Percentiles rank a stretch among this genome's conserved stretches.
These are phyloP conservation scores for Penicillium crustosum DNA, from an alignment of 2,329 filamentous ascomycete genomes.

Conservation along the genomic window DNA sequence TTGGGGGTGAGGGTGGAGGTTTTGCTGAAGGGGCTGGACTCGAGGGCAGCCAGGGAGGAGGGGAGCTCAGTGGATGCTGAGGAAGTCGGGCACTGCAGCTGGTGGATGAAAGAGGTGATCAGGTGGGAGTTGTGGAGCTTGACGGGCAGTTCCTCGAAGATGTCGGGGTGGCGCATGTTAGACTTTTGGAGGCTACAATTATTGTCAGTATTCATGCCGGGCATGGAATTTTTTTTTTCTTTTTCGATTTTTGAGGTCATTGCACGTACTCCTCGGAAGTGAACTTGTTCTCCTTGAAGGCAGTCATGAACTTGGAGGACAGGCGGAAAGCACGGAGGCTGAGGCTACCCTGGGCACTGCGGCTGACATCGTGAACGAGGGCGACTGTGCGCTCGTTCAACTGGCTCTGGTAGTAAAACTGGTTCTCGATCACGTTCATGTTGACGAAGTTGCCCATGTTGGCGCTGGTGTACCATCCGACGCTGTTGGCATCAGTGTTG, in stretches of 20 bases:
- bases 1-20: constrained; percentile 75
- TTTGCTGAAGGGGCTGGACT: constrained; percentile 60
- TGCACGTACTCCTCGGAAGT: constrained; percentile 80
- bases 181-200: constrained; percentile 81
- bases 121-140: constrained; percentile 95
- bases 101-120: constrained; percentile 91
- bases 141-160: constrained; percentile 86
- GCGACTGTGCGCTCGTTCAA: constrained; percentile 81
- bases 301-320: constrained; percentile 80
- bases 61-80: constrained; percentile 72
- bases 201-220: constrained; percentile 15
- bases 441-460: constrained; percentile 99
- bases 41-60: constrained; percentile 74
- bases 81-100: constrained; percentile 70
- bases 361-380: constrained; percentile 91
- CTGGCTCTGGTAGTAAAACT: constrained; percentile 94
- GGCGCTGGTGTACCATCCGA: constrained; percentile 97
- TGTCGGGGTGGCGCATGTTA: constrained; percentile 89
- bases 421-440: constrained; percentile 93
- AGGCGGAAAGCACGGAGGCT: constrained; percentile 90
- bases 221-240: background rate
- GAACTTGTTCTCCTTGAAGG: constrained; percentile 97
- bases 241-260: background rate
- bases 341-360: constrained; percentile 86
- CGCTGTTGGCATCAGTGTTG: constrained; percentile 96